Base-by-base conservation (phyloP, 208 protist species). In the Sergeia podlipaevii region DNA sequence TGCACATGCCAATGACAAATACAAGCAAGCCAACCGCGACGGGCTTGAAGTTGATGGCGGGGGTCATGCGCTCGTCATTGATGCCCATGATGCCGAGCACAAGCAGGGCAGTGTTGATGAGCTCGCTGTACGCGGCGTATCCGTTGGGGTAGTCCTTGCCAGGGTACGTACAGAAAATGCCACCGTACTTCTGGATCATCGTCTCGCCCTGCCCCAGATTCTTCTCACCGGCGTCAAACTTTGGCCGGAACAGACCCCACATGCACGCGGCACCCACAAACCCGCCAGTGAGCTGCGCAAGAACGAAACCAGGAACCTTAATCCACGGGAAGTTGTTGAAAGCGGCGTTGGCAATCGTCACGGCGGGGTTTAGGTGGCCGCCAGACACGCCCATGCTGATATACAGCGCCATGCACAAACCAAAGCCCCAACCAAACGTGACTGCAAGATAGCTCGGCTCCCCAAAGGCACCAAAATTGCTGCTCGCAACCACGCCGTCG, bases 131-230 rank as follows among this genome's bases (percentile, higher is more conserved):
- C 34, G 70, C 59, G 11, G 59, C 60, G 18, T 45, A 50, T 10
- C 46, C 55, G 46, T 70, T 74, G 24, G 67, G 34, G 1, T 60
- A 57, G 10, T 32, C 32, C n/a, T n/a, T n/a, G n/a, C n/a, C n/a
- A 1, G 76, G 67, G 58, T 84, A 84, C 4, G 72, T 84, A 49
- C 54, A 63, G 52, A 84, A 80, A 52, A 84, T 54, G 7, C 71
- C 63, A 54, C 67, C 55, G 15, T 43, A 60, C 26, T 43, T 54
- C 24, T 48, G 28, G 3, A 64, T 57, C 63, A 72, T 65, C 6
- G 70, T 72, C 24, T 63, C 54, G 18, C 30, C 54, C 2, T 46
- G 44, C 4, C 30, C 32, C 17, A 72, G 47, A 3, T 24, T 62
- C 37, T 11, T 4, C 36, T 56, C 4, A 1, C 18, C 62, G 0